Evolutionary conservation across 495 filamentous ascomycete species (phyloP).

Genomic region (Staphylotrichum longicolle): DNA sequence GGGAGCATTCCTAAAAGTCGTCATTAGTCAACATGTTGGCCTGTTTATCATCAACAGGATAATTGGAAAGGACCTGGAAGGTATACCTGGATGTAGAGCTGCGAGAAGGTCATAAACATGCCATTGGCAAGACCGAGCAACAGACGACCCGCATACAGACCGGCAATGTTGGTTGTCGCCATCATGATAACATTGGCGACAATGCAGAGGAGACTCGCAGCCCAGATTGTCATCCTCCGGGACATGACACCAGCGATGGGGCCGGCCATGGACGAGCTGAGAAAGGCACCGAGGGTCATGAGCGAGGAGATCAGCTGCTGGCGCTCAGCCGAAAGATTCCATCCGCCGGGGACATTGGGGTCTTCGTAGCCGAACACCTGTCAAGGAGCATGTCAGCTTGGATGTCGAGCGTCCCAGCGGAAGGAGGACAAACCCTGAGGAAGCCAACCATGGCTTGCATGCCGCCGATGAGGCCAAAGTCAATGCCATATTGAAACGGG

Average conservation of each 20-base stretch:
- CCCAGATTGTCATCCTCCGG: slow-evolving; percentile 49
- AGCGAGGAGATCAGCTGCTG: slow-evolving; percentile 58
- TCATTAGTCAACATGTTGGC: background rate
- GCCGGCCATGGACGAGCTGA: slow-evolving; percentile 54
- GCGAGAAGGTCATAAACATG: slow-evolving; percentile 58
- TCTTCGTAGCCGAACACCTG: slow-evolving; percentile 41
- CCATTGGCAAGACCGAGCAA: slow-evolving; percentile 58
- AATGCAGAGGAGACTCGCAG: slow-evolving; percentile 49
- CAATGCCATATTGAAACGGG: slow-evolving; percentile 62
- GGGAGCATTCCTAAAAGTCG: background rate
- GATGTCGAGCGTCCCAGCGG: background rate
- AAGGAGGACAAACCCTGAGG: slow-evolving; percentile 39
- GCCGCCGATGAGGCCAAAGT: slow-evolving; percentile 61
- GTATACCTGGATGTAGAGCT: slow-evolving; percentile 52
- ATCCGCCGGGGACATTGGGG: slow-evolving; percentile 46
- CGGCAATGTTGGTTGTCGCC: slow-evolving; percentile 50
- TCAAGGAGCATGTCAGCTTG: background rate
- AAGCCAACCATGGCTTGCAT: slow-evolving; percentile 63
- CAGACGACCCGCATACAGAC: slow-evolving; percentile 54
- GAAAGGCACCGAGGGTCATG: slow-evolving; percentile 60
- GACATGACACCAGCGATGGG: slow-evolving; percentile 45
- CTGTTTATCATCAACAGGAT: background rate
- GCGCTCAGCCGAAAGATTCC: slow-evolving; percentile 52
- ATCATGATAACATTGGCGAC: slow-evolving; percentile 58
- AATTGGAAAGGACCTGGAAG: background rate